Evolutionary conservation across 352 stramenopile species (phyloP), one percentile per base, ranked within the genome.

Genomic region (Phytophthora sp.): DNA sequence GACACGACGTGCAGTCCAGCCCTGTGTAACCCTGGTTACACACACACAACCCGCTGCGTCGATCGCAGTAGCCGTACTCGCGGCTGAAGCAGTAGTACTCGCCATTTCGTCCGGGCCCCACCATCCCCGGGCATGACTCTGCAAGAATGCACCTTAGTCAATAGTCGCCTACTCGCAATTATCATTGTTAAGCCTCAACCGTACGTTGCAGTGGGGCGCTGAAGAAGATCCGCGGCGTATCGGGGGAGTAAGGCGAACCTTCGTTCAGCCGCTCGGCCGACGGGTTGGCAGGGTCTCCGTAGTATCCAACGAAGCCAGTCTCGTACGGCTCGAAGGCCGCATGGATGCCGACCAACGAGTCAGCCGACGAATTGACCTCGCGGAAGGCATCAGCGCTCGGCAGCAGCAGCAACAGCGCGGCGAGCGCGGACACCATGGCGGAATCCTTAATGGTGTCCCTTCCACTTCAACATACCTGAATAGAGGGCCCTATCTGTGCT

Each of bases 21-120:
- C 96, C 96, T 24, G 86, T 88, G 75, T 99, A 99, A 2, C 96
- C 96, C 36, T 90, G 73, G 55, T 98, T 98, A 69, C 96, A 99
- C 29, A 97, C 94, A 63, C 96, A 99, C 1, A 94, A 84, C 0
- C 96, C 95, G 30, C 73, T 97, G 39, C 92, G 86, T 29, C 91
- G 85, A 73, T 99, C 96, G 71, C 96, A 99, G 70, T 97, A 98
- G 23, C 96, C 96, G 67, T 96, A 97, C 53, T 97, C 84, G 46
- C 91, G 88, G 18, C 87, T 82, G 23, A 63, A 66, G 66, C 96
- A 99, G 72, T 97, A 98, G 77, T 93, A 98, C 66, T 95, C 87
- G 11, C 86, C 76, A 49, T 98, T 85, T 24, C 82, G 80, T 38
- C 96, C 76, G 5, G 95, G 94, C 2, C 96, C 95, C 47, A 93